Evolutionary conservation across 2,329 filamentous ascomycete species (phyloP).

Genomic region (Didymella segeticola): DNA sequence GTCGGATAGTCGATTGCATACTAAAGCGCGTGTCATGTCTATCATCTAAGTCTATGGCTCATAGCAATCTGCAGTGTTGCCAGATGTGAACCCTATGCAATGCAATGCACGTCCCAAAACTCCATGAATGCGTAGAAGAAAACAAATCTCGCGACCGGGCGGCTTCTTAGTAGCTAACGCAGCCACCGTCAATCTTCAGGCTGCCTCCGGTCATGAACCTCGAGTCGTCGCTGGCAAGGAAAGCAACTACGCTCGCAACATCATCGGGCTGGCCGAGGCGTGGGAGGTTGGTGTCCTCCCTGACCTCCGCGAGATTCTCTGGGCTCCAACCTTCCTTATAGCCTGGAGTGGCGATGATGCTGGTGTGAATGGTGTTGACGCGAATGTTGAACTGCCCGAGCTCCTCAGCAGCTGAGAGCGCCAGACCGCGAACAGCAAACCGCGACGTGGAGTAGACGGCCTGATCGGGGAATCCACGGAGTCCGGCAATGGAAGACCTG

Average conservation of each 20-base stretch:
- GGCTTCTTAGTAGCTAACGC: conserved; percentile 30
- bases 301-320: conserved; percentile 44
- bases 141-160: conserved; percentile 17
- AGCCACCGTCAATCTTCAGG: conserved; percentile 45
- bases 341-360: conserved; percentile 47
- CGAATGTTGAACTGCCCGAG: conserved; percentile 48
- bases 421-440: conserved; percentile 50
- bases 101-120: conserved; percentile 26
- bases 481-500: conserved; percentile 49
- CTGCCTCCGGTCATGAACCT: conserved; percentile 49
- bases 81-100: conserved; percentile 18
- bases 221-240: conserved; percentile 50
- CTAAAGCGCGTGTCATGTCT: conserved; percentile 13
- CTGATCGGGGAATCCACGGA: conserved; percentile 48
- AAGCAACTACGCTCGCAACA: conserved; percentile 48
- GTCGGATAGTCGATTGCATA: conserved; percentile 4
- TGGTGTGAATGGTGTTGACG: conserved; percentile 52
- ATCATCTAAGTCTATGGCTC: conserved; percentile 14
- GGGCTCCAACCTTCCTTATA: conserved; percentile 46
- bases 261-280: conserved; percentile 48
- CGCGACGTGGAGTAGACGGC: conserved; percentile 48
- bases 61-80: conserved; percentile 19
- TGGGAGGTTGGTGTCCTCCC: conserved; percentile 44
- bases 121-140: conserved; percentile 27
- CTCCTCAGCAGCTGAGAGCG: conserved; percentile 48